Base-by-base conservation (phyloP, 2,329 filamentous ascomycete genomes). In the Huntiella decipiens region DNA sequence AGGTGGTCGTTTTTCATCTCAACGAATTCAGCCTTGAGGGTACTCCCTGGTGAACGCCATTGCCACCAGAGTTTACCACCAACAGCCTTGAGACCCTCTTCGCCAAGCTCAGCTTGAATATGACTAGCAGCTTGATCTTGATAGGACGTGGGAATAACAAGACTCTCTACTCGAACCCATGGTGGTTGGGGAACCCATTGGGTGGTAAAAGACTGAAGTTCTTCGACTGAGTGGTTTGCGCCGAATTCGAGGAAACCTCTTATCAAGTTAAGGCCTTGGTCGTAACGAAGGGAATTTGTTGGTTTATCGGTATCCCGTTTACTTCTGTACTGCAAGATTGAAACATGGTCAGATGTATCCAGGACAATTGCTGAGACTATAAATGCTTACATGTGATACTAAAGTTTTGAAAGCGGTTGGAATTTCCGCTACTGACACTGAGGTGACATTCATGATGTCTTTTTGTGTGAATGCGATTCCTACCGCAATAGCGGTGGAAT, bases 121-220 rank as follows among this genome's bases (percentile, higher is more conserved):
- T 77, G 61, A 19, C 71, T 65, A 1, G 86, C 86, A 0, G 87
- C 74, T 38, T 71, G 67, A 1, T 65, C 62, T 17, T 92, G 63
- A 49, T 77, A 70, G n/a, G 73, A 64, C 1, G 74, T 63, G 0
- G 79, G 65, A 42, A 96, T 77, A 7, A 64, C 64, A 34, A 80
- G 67, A 43, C 77, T 70, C 45, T 92, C 77, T 4, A 81, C 76
- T 54, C 80, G 82, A 47, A 95, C 78, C 87, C 87, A 96, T 54
- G 77, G 74, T 1, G 91, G 87, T 48, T 80, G 77, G 0, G 88
- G 91, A 2, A 96, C 87, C 77, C 83, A 86, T 67, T 95, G 88
- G 11, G 75, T 68, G 0, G 88, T 95, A 59, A 96, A 96, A 3
- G 78, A 76, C 57, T 98, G 91, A 28, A 96, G 63, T 52, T 96